Evolutionary conservation across 2,329 filamentous ascomycete species (phyloP), one percentile per base, ranked within the genome.

Genomic region (Stenocarpella maydis): DNA sequence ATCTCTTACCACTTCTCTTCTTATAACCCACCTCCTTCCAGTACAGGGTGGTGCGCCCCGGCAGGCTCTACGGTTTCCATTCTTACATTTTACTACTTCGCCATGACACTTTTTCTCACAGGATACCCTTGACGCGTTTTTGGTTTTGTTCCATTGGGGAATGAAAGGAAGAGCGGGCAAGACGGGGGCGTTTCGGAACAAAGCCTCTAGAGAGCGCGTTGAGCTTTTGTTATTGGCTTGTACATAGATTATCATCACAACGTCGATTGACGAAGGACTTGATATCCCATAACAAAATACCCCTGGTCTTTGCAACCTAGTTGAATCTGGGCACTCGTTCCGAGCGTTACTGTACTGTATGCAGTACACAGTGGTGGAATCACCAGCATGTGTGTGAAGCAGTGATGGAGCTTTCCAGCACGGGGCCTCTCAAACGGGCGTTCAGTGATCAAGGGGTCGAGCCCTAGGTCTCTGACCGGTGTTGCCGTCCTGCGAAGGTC

Each of bases 121-220:
- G 67, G 70, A 71, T 71, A 71, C 70, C 70, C 70, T 71, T 71
- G 70, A 69, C 67, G 70, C 67, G 55, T 71, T 63, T n/a, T 63
- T 65, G 60, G 63, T 69, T 69, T 69, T 58, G 47, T 69, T 69
- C 68, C 65, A 68, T 24, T 41, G 58, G 50, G 53, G 31, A 64
- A 58, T 53, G 60, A 37, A 55, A 65, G 60, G 28, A 41, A 53
- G 50, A 28, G 28, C 26, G 28, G 54, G 54, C 45, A 31, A 49
- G 65, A 54, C 41, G 41, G 31, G 52, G 65, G 63, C 65, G 65
- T 67, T 65, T 60, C 54, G 52, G 65, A 67, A 67, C 65, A 67
- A 67, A 49, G 52, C 65, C 43, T 55, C 41, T 67, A 2, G 43
- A 34, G 28, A 67, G 52, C 65, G 65, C 65, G 65, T 67, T 55